A percentile compares a stretch with the other conserved stretches of the same genome.
phyloP scores from a whole-genome alignment of 805 yeast genomes.

The Yarrowia sp. region DNA sequence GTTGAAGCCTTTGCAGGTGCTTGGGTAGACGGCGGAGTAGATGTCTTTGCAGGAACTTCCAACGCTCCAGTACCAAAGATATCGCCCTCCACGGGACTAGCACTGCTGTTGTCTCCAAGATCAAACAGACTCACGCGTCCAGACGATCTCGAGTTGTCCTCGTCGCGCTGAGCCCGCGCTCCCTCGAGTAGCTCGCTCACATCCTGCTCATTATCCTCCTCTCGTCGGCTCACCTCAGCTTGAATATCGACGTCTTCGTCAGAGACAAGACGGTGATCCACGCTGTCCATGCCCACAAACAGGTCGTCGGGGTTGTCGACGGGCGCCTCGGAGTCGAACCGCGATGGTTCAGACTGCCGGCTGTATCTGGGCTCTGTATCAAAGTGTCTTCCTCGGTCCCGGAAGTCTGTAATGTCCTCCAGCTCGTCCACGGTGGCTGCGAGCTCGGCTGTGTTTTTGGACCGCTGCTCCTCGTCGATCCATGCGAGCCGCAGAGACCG shows the following conservation, averaged over 20 bases:
- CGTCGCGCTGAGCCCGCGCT: slow-evolving; percentile 1
- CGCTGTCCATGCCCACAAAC: slow-evolving; percentile 21
- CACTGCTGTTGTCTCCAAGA: neutral
- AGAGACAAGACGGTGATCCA: slow-evolving; percentile 7
- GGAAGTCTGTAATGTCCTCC: neutral
- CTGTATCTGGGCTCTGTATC: neutral
- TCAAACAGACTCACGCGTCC: slow-evolving; percentile 6
- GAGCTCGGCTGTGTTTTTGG: neutral
- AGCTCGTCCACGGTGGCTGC: neutral
- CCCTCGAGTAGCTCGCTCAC: slow-evolving; percentile 5
- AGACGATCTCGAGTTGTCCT: slow-evolving; percentile 2
- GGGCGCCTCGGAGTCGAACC: neutral
- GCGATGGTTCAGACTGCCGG: neutral
- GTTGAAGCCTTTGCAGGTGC: neutral
- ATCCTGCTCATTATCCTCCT: neutral
- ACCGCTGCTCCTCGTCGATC: neutral
- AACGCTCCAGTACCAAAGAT: neutral
- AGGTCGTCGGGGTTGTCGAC: slow-evolving; percentile 11
- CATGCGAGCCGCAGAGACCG: neutral
- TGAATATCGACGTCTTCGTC: neutral
- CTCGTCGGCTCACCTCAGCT: neutral
- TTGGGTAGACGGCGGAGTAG: neutral
- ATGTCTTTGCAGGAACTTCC: neutral
- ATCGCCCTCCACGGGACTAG: neutral
- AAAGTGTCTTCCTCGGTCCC: slow-evolving; percentile 2